Evolutionary conservation across 148 eudicot genomes (phyloP).

Genomic region (Fagopyrum homotropicum): DNA sequence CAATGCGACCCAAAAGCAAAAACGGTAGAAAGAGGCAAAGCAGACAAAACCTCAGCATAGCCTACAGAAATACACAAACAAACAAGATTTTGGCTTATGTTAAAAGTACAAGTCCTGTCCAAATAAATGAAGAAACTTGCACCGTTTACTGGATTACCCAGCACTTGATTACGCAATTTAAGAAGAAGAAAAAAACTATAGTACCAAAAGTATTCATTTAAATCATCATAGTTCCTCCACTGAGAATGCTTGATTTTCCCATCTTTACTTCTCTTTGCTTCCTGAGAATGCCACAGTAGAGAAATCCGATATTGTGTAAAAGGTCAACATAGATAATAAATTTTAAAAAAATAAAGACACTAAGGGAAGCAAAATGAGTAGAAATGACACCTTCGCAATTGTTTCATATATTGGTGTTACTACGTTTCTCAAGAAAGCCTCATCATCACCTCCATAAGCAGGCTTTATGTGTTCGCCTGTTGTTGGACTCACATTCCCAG

Average conservation of each 20-base stretch:
- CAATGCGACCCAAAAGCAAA: not conserved
- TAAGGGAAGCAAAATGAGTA: not conserved
- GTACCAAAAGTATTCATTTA: slow-evolving; percentile 77
- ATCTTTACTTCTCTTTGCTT: slow-evolving; percentile 38
- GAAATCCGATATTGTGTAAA: not conserved
- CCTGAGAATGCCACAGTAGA: slow-evolving; percentile 22
- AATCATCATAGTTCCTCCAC: slow-evolving; percentile 71
- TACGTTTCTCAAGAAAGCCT: slow-evolving; percentile 72
- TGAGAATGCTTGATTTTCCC: slow-evolving; percentile 48
- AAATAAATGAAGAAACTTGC: not conserved
- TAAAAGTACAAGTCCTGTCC: not conserved
- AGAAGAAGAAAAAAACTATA: not conserved
- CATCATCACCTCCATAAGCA: slow-evolving; percentile 86
- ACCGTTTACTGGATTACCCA: not conserved
- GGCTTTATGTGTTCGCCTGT: slow-evolving; percentile 86
- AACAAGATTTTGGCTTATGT: not conserved
- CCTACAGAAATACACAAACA: not conserved
- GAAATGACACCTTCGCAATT: slow-evolving; percentile 45
- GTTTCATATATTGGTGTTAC: slow-evolving; percentile 79
- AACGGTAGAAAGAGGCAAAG: not conserved
- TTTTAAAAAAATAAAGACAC: not conserved
- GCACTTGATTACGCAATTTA: not conserved
- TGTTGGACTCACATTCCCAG: slow-evolving; percentile 76
- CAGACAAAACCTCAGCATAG: not conserved
- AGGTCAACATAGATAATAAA: not conserved